Percentiles rank a stretch among this genome's conserved stretches.
Conservation (phyloP, 306 rosid genomes). For the Trifolium repens region DNA sequence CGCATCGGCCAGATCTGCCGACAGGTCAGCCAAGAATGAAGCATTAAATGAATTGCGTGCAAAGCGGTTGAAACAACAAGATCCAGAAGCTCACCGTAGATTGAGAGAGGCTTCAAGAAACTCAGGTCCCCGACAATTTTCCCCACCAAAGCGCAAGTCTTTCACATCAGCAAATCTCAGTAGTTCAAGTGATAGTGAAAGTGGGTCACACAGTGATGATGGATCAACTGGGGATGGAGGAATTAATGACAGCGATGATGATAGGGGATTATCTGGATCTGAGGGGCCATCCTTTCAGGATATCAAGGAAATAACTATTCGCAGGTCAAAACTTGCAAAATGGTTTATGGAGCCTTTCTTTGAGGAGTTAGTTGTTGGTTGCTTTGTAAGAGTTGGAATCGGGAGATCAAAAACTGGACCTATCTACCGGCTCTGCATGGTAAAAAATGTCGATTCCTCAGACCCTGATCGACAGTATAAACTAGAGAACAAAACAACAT, state of each 20-base stretch:
- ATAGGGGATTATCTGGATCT: conserved; percentile 57
- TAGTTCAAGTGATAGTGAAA: conserved; percentile 88
- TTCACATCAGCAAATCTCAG: conserved; percentile 63
- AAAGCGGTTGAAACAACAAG: conserved; percentile 90
- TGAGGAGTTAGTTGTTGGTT: conserved; percentile 92
- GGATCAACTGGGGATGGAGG: conserved; percentile 78
- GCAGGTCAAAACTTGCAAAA: conserved; percentile 83
- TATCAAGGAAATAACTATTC: conserved; percentile 83
- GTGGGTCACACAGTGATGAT: conserved; percentile 76
- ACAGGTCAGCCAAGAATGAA: conserved; percentile 88
- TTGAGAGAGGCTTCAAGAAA: conserved; percentile 68
- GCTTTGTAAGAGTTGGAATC: conserved; percentile 97
- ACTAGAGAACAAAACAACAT: conserved; percentile 78
- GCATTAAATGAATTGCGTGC: conserved; percentile 96
- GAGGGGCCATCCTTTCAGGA: conserved; percentile 75
- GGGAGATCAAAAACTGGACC: conserved; percentile 88
- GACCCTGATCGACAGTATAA: conserved; percentile 82
- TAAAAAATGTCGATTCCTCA: conserved; percentile 86
- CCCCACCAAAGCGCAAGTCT: conserved; percentile 62
- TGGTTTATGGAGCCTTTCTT: conserved; percentile 98
- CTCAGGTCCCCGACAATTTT: conserved; percentile 53
- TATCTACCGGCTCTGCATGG: conserved; percentile 89
- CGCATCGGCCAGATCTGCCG: conserved; percentile 79
- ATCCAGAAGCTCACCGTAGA: conserved; percentile 78
- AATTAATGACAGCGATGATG: conserved; percentile 84